phyloP scores from a whole-genome alignment of 1,284 basidiomycete species.

The Inonotus hispidus region DNA sequence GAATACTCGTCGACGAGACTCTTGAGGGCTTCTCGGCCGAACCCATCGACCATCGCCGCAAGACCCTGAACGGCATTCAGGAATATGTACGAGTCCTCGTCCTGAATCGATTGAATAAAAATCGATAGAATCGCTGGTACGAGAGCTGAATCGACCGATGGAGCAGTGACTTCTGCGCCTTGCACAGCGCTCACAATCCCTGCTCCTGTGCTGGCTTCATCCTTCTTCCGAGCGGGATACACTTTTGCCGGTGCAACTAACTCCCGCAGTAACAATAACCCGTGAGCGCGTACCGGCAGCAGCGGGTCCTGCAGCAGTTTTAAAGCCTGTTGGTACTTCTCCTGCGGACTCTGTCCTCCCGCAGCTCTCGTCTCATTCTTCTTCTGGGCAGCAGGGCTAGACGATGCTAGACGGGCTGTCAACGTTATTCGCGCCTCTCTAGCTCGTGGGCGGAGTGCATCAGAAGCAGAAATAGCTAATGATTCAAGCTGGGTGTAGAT shows the following conservation, averaged over 20 bases:
- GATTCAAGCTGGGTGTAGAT: constrained; percentile 65
- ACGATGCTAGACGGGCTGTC: constrained; percentile 60
- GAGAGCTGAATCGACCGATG: constrained; percentile 51
- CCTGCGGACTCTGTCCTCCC: constrained; percentile 41
- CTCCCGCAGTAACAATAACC: constrained; percentile 77
- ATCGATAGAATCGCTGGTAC: constrained; percentile 83
- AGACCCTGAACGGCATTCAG: constrained; percentile 91
- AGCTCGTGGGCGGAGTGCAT: constrained; percentile 51
- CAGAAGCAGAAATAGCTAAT: constrained; percentile 42
- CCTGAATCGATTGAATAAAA: constrained; percentile 81
- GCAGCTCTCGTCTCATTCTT: constrained; percentile 21
- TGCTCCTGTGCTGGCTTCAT: not conserved
- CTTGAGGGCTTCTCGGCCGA: constrained; percentile 69
- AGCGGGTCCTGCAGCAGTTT: constrained; percentile 88
- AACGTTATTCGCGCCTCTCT: constrained; percentile 80
- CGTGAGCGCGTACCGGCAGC: constrained; percentile 93
- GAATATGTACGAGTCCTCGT: constrained; percentile 94
- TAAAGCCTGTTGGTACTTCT: constrained; percentile 82
- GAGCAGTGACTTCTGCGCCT: constrained; percentile 21
- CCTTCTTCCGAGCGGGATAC: constrained; percentile 6
- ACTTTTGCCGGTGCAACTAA: constrained; percentile 46
- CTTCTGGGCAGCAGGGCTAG: constrained; percentile 23
- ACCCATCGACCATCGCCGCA: constrained; percentile 72
- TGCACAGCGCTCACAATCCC: constrained; percentile 12
- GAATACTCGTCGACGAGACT: constrained; percentile 62